Conservation (phyloP, 106 monocot species). For the Dendrobium nobile region DNA sequence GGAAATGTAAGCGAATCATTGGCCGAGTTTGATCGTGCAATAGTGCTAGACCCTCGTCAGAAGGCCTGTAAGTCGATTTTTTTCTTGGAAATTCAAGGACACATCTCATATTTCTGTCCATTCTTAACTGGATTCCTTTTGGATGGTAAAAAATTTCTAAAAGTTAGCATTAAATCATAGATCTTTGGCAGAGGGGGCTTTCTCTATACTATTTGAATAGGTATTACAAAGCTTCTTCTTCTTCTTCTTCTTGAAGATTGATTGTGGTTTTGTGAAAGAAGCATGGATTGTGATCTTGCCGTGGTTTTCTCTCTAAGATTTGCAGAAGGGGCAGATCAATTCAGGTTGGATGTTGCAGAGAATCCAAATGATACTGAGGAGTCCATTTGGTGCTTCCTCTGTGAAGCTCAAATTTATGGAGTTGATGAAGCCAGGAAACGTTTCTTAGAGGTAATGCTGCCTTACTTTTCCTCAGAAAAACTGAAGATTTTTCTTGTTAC, state of each 20-base stretch:
- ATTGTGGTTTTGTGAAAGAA: neutral
- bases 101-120: no score
- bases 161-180: slow-evolving; percentile 21
- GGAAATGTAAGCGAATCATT: slow-evolving; percentile 81
- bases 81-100: neutral
- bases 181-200: slow-evolving; percentile 95
- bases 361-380: slow-evolving; percentile 98
- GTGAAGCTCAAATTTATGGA: slow-evolving; percentile 79
- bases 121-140: neutral
- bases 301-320: slow-evolving; percentile 30
- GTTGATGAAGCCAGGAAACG: slow-evolving; percentile 60
- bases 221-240: slow-evolving; percentile 17
- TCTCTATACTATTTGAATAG: slow-evolving; percentile 88
- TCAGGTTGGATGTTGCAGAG: slow-evolving; percentile 80
- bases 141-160: neutral
- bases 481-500: no score
- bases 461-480: neutral
- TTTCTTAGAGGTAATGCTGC: slow-evolving; percentile 66
- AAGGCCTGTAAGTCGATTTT: slow-evolving; percentile 58
- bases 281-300: neutral
- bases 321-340: slow-evolving; percentile 91
- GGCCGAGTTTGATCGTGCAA: slow-evolving; percentile 75
- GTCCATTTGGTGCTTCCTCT: slow-evolving; percentile 94
- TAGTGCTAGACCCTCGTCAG: slow-evolving; percentile 78
- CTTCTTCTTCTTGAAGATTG: neutral